Evolutionary conservation across 108 stramenopile species (phyloP).

Genomic region (Pelagomonas calceolata): DNA sequence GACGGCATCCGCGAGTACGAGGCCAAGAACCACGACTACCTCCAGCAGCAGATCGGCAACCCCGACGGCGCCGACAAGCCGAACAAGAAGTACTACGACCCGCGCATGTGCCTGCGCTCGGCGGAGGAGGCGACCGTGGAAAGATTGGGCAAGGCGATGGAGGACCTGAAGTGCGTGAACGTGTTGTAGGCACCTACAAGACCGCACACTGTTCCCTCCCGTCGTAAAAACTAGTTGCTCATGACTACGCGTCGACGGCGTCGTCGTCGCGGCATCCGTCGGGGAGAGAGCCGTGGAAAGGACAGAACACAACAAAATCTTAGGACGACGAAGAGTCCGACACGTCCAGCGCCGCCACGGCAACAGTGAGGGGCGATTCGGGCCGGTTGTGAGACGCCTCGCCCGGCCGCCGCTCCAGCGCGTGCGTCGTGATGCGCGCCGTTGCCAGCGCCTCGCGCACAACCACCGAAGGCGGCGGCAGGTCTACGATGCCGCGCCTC

Average conservation of each 20-base stretch:
- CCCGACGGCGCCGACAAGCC: constrained; percentile 87
- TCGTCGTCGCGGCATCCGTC: no score
- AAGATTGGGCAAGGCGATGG: constrained; percentile 71
- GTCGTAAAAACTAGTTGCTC: neutral
- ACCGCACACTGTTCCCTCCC: neutral
- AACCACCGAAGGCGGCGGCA: no score
- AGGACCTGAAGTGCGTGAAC: constrained; percentile 80
- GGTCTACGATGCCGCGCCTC: no score
- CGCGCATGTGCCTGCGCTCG: constrained; percentile 82
- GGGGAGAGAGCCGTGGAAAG: no score
- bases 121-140: constrained; percentile 85
- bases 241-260: neutral
- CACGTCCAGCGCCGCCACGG: no score
- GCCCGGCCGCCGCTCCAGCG: no score
- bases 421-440: no score
- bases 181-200: constrained; percentile 17
- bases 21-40: constrained; percentile 79
- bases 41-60: constrained; percentile 92
- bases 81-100: constrained; percentile 99
- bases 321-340: no score
- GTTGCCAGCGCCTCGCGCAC: no score
- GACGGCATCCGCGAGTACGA: constrained; percentile 75
- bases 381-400: no score
- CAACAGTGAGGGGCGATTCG: no score
- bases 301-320: no score